Evolutionary conservation across 352 stramenopile genomes (phyloP).

Genomic region (Pythium scleroteichum): DNA sequence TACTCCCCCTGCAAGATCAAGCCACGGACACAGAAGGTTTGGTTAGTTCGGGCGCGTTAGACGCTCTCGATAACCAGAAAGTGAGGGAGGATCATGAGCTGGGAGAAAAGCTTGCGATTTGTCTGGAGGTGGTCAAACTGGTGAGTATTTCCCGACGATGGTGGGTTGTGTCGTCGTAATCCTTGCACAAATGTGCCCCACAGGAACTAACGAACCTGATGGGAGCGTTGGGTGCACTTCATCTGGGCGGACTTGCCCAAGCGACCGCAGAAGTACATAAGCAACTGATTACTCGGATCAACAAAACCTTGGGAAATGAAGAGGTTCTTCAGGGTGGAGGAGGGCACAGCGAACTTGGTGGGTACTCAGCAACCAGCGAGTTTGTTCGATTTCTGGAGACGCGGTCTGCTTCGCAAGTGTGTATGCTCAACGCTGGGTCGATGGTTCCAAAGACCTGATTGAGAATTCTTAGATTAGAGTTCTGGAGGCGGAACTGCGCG

Average conservation of each 20-base stretch:
- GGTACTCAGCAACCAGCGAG: slow-evolving; percentile 16
- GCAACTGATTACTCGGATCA: slow-evolving; percentile 1
- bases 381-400: slow-evolving; percentile 29
- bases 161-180: too few species aligned
- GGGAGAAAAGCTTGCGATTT: slow-evolving; percentile 1
- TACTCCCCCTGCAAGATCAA: slow-evolving; percentile 6
- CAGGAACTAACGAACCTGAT: slow-evolving; percentile 14
- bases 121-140: slow-evolving; percentile 10
- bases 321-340: too few species aligned
- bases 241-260: slow-evolving; percentile 5
- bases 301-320: not conserved
- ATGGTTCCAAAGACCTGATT: not conserved
- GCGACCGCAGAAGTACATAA: slow-evolving; percentile 8
- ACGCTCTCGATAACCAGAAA: not conserved
- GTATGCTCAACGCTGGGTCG: not conserved
- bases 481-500: slow-evolving; percentile 59
- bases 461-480: slow-evolving; percentile 34
- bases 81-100: not conserved
- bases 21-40: slow-evolving; percentile 18
- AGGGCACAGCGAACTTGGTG: too few species aligned
- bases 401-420: slow-evolving; percentile 19
- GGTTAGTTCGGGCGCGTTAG: too few species aligned
- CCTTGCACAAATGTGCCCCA: too few species aligned
- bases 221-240: slow-evolving; percentile 6
- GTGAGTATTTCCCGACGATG: not conserved